phyloP scores from a whole-genome alignment of 805 yeast genomes.

The Jamesozyma hellenica region DNA sequence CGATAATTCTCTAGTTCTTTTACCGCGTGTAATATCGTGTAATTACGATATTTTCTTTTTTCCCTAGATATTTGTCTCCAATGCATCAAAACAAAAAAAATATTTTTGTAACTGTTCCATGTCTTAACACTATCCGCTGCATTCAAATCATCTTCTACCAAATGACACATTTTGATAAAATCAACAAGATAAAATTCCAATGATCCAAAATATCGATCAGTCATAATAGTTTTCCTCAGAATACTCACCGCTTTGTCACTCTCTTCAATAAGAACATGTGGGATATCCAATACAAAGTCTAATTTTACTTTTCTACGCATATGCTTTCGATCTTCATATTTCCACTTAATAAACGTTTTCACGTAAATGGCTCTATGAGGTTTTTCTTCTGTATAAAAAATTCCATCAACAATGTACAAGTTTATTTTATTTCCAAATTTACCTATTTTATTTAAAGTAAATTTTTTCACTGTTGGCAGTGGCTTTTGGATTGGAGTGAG shows the following conservation, averaged over 20 bases:
- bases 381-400: background rate
- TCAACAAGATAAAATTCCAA: conserved; percentile 24
- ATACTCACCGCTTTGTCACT: conserved; percentile 5
- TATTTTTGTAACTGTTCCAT: conserved; percentile 21
- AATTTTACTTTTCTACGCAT: background rate
- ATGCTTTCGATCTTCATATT: background rate
- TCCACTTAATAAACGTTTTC: background rate
- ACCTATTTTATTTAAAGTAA: background rate
- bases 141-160: conserved; percentile 19
- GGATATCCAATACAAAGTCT: conserved; percentile 2
- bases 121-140: conserved; percentile 19
- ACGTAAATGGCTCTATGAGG: conserved; percentile 2
- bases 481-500: background rate
- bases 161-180: conserved; percentile 21
- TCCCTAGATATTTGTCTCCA: conserved; percentile 26
- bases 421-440: background rate
- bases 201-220: conserved; percentile 20
- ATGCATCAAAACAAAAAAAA: conserved; percentile 20
- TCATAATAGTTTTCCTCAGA: conserved; percentile 16
- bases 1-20: conserved; percentile 26
- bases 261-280: conserved; percentile 4
- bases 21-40: conserved; percentile 23
- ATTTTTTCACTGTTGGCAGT: background rate
- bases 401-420: background rate
- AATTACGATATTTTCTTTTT: conserved; percentile 18